A percentile compares a stretch with the other conserved stretches of the same genome.
These are phyloP conservation scores for Boletus sp. DNA, from an alignment of 1,284 basidiomycete species.

Conservation along the genomic window DNA sequence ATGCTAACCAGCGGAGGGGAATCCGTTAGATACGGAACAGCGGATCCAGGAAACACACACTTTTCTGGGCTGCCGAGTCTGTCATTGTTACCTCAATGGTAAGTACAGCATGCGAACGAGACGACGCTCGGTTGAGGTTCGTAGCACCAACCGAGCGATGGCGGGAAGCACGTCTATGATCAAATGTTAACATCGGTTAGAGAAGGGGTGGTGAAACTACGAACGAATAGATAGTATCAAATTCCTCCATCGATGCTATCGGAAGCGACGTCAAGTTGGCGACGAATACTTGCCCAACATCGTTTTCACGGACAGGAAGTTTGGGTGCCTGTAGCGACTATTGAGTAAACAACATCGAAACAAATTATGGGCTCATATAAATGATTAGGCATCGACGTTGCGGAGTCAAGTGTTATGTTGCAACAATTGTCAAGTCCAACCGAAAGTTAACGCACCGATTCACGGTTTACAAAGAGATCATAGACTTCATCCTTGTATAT, in stretches of 20 bases:
- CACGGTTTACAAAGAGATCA: constrained; percentile 71
- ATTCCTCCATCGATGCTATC: constrained; percentile 56
- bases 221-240: constrained; percentile 63
- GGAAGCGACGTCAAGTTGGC: constrained; percentile 62
- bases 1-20: constrained; percentile 35
- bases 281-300: constrained; percentile 73
- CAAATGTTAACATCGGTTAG: not conserved
- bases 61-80: constrained; percentile 47
- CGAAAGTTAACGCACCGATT: constrained; percentile 45
- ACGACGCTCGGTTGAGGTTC: constrained; percentile 75
- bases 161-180: constrained; percentile 57
- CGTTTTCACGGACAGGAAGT: constrained; percentile 76
- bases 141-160: constrained; percentile 82
- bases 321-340: constrained; percentile 57
- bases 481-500: constrained; percentile 87
- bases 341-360: not conserved
- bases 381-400: not conserved
- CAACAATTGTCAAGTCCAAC: not conserved
- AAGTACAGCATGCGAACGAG: constrained; percentile 80
- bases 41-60: constrained; percentile 33
- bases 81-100: constrained; percentile 62
- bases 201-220: constrained; percentile 24
- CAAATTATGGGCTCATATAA: not conserved
- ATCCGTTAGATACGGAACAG: not conserved
- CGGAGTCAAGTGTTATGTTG: not conserved